Evolutionary conservation across 2,329 filamentous ascomycete genomes (phyloP), one percentile per base, ranked within the genome.

Genomic region (Phaeosphaeriaceae sp.): DNA sequence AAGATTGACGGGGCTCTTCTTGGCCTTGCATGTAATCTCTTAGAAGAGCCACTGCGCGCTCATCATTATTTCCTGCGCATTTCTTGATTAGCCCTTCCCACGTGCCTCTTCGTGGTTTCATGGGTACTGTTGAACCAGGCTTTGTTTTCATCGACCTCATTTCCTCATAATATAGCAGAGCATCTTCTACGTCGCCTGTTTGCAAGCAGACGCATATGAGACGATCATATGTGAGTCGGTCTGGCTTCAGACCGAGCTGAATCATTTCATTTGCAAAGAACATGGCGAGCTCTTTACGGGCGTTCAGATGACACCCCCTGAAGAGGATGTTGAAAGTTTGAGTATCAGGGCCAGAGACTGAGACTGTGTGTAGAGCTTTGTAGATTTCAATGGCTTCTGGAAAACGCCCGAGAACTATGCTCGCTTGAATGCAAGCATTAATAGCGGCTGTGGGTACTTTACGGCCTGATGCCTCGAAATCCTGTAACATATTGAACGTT

Each of bases 251-350:
- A 6, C 75, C 74, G 7, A 85, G 71, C 8, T 80, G 76, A 5
- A 80, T 74, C 80, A 89, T 86, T 61, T 89, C 86, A 13, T 79
- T 76, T 8, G 83, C 80, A 2, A 88, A 71, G 61, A 85, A 87
- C 71, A 85, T 83, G 36, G 84, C 84, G 5, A 81, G 72, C 30
- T 81, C 76, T 48, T 83, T 81, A 48, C 80, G 77, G 6, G 52
- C 60, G 23, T 50, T 48, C 5, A 55, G 64, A 42, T 71, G 70
- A 55, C 81, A 83, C 50, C 79, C 79, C 36, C 73, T 73, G 46
- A 87, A 76, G 6, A 89, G 74, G 4, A 79, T 67, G 58, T 88
- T 88, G 74, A 86, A 88, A 0, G 85, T 85, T n/a, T 76, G 71
- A 12, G 77, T 79, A 45, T 72, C 68, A 6, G 76, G 75, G 2